Conservation (phyloP, 208 protist species). For the Leishmania major region DNA sequence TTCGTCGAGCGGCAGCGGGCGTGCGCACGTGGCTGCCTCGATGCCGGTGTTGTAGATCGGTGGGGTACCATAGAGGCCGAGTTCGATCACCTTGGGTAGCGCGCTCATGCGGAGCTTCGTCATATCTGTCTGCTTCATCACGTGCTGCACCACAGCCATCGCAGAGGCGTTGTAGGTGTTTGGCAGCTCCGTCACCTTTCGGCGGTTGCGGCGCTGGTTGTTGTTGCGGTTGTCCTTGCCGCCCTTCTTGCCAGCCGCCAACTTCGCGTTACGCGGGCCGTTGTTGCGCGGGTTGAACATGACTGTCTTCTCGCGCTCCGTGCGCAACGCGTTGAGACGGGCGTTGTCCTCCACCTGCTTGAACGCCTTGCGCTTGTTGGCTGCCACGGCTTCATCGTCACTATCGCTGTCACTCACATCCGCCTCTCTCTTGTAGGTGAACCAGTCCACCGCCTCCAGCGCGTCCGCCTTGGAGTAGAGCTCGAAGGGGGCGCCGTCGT, state of each 20-base stretch:
- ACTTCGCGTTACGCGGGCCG: conserved; percentile 27
- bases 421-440: conserved; percentile 31
- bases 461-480: conserved; percentile 73
- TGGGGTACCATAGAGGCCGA: conserved; percentile 58
- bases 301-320: conserved; percentile 43
- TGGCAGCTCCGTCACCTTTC: conserved; percentile 37
- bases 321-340: conserved; percentile 69
- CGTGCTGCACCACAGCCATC: conserved; percentile 35
- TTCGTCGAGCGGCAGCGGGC: conserved; percentile 52
- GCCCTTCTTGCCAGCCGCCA: conserved; percentile 25
- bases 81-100: conserved; percentile 48
- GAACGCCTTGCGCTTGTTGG: conserved; percentile 51
- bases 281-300: conserved; percentile 28
- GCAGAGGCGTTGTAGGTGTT: conserved; percentile 46
- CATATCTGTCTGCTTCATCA: conserved; percentile 51
- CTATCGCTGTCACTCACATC: conserved; percentile 26
- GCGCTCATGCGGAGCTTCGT: conserved; percentile 37
- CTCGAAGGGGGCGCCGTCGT: conserved; percentile 53
- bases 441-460: conserved; percentile 61
- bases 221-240: conserved; percentile 42
- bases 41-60: conserved; percentile 66
- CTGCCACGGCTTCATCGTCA: conserved; percentile 34
- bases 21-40: conserved; percentile 48
- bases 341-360: conserved; percentile 68
- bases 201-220: conserved; percentile 39